Conservation (phyloP, 257 asterid species). For the Nicotiana benthamiana region DNA sequence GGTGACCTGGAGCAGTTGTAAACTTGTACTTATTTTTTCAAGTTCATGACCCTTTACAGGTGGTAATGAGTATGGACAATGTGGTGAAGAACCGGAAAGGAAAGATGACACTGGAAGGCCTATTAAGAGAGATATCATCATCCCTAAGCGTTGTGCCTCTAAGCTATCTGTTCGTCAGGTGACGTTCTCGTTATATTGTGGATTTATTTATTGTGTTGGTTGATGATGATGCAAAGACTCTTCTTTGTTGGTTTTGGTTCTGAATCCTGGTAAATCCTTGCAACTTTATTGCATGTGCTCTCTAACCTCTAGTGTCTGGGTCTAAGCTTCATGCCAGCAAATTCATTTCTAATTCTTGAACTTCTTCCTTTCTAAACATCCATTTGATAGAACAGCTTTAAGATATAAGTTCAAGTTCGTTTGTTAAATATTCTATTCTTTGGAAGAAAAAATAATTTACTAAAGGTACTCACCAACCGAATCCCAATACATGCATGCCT, state of each 20-base stretch:
- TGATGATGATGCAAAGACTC: background rate
- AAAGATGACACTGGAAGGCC: constrained; percentile 81
- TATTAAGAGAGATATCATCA: constrained; percentile 86
- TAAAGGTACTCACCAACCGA: background rate
- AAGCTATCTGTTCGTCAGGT: constrained; percentile 95
- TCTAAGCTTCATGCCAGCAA: background rate
- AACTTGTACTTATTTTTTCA: background rate
- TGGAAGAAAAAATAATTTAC: background rate
- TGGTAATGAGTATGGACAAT: constrained; percentile 98
- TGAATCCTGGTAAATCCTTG: background rate
- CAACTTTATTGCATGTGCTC: background rate
- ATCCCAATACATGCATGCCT: background rate
- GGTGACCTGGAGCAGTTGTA: background rate
- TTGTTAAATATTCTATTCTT: background rate
- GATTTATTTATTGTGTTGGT: background rate
- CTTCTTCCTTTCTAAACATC: background rate
- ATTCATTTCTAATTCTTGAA: background rate
- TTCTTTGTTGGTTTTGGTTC: background rate
- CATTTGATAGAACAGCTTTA: background rate
- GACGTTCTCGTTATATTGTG: constrained; percentile 2
- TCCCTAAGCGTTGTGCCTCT: constrained; percentile 86
- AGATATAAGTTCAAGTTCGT: background rate
- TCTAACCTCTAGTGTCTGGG: background rate
- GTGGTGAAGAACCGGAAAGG: constrained; percentile 99
- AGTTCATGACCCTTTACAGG: constrained; percentile 36